Evolutionary conservation across 2,329 filamentous ascomycete species (phyloP).

Genomic region (Penicillium sp.): DNA sequence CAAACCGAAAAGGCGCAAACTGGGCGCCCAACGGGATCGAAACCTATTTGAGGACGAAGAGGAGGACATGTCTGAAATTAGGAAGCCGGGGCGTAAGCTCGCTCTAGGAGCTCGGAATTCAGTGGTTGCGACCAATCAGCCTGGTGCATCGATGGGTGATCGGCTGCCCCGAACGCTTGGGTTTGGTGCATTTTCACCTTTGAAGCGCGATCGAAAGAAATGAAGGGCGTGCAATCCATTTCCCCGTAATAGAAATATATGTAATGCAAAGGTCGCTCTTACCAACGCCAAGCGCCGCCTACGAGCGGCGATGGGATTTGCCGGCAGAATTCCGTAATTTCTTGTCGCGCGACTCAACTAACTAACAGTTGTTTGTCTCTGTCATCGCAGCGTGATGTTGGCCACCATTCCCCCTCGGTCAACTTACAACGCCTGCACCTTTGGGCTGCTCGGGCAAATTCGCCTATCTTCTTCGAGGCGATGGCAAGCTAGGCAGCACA

Average conservation of each 20-base stretch:
- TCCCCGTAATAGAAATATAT: too few species aligned
- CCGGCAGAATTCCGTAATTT: constrained; percentile 13
- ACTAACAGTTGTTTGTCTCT: neutral
- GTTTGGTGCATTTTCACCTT: constrained; percentile 58
- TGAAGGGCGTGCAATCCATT: too few species aligned
- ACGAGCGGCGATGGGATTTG: constrained; percentile 9
- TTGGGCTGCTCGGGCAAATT: constrained; percentile 6
- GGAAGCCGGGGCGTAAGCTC: constrained; percentile 26
- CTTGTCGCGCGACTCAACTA: neutral
- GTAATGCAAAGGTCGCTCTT: too few species aligned
- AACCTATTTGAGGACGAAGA: constrained; percentile 67
- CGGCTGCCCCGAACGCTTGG: constrained; percentile 21
- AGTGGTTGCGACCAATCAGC: constrained; percentile 14
- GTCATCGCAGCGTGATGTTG: constrained; percentile 11
- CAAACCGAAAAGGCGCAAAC: constrained; percentile 66
- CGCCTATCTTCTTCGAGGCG: constrained; percentile 56
- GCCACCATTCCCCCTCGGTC: constrained; percentile 1
- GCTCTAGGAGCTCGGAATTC: constrained; percentile 19
- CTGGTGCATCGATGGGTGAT: constrained; percentile 10
- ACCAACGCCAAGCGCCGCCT: constrained; percentile 1
- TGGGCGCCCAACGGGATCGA: constrained; percentile 55
- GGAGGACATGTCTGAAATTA: constrained; percentile 33
- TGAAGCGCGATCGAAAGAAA: constrained; percentile 61
- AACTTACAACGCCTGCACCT: neutral
- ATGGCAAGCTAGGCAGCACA: constrained; percentile 76